These are phyloP conservation scores for Fraxinus cuspidata DNA, from an alignment of 257 asterid species.

Conservation along the genomic window DNA sequence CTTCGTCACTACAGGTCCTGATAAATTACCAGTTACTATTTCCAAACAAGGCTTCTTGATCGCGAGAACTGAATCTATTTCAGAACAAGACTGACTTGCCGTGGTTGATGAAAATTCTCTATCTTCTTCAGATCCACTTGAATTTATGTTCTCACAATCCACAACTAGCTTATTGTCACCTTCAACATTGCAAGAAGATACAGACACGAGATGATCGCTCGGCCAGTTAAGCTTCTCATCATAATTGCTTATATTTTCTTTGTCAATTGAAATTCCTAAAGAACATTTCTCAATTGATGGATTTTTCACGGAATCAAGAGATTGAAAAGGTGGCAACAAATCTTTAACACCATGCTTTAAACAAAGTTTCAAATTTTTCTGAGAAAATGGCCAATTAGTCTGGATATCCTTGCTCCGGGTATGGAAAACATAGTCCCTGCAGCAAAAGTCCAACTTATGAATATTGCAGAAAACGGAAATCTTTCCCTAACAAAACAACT, in stretches of 20 bases:
- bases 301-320: conserved; percentile 49
- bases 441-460: conserved; percentile 18
- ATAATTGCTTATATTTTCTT: conserved; percentile 28
- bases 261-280: not conserved
- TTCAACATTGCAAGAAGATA: conserved; percentile 24
- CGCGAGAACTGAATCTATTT: conserved; percentile 40
- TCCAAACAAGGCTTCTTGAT: conserved; percentile 32
- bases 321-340: conserved; percentile 81
- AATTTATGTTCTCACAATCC: conserved; percentile 33
- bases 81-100: conserved; percentile 46
- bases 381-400: conserved; percentile 91
- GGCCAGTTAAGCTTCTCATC: conserved; percentile 34
- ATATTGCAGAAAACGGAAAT: conserved; percentile 1
- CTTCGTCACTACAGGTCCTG: conserved; percentile 17
- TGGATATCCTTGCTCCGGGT: conserved; percentile 62
- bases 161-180: conserved; percentile 27
- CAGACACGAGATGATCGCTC: conserved; percentile 29
- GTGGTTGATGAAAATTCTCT: conserved; percentile 39
- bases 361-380: conserved; percentile 71
- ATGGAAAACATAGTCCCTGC: conserved; percentile 83
- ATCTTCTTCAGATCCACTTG: conserved; percentile 45
- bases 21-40: conserved; percentile 33
- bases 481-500: conserved; percentile 17
- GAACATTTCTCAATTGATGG: conserved; percentile 30
- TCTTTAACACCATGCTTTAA: conserved; percentile 66